Base-by-base conservation (phyloP, 345 rosid genomes). In the Murraya paniculata region DNA sequence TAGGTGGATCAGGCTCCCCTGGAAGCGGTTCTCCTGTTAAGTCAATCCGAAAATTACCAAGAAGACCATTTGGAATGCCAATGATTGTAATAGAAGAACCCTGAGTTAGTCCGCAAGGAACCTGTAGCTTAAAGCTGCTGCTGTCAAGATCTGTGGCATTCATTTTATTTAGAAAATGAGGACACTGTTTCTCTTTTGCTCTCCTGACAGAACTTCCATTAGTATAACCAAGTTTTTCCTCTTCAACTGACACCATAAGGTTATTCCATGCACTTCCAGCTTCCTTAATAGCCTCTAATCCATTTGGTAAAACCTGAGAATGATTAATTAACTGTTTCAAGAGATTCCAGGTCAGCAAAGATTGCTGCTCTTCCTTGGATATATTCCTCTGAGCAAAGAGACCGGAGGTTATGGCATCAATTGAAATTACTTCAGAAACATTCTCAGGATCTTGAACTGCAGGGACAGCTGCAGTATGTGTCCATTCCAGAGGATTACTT, bases 1-100 rank as follows among this genome's bases (percentile, higher is more conserved):
- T 82, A 10, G 99, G 99, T 28, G 99, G 99, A 81, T 97, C 94
- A 73, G 98, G 99, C 89, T 97, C 99, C 87, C 98, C 99, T 13
- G 98, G 98, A 62, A 97, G 95, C 66, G 93, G 88, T 85, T 92
- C 97, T 81, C 99, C 99, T 1, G 95, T 88, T 78, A 97, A 81
- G 83, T 97, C 98, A 80, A 97, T 88, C 76, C 88, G 89, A 80
- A 97, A 91, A 80, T 89, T 90, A 31, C 99, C 98, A 71, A 90
- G 91, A 85, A 97, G 94, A 79, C 97, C 98, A 80, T 86, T 82
- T 7, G 98, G 98, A 76, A 90, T 90, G 83, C 98, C 97, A 65
- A 94, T 93, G 59, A 97, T 85, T 45, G 99, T 91, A 50, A 97
- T 81, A 73, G 99, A 89, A 72, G 99, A 96, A 73, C 99, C 97